Percentiles rank a stretch among this genome's conserved stretches.
These are phyloP conservation scores for Chaetothyriales sp. DNA, from an alignment of 2,329 filamentous ascomycete species.

Conservation along the genomic window DNA sequence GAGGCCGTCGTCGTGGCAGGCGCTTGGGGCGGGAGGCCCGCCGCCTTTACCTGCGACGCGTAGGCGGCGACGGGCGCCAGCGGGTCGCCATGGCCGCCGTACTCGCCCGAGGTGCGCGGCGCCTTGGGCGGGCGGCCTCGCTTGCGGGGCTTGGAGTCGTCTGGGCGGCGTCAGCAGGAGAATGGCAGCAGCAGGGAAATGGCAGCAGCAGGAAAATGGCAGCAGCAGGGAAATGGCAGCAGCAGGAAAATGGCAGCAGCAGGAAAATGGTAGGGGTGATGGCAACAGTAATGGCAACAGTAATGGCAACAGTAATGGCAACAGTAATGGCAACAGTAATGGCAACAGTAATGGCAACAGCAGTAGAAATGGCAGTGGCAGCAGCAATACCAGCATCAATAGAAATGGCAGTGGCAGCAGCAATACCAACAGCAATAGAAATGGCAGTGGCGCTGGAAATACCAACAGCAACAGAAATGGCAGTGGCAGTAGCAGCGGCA, in stretches of 20 bases:
- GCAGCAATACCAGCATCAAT: slow-evolving; percentile 29
- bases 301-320: slow-evolving; percentile 3
- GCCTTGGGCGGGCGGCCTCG: slow-evolving; percentile 38
- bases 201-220: background rate
- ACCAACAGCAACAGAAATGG: slow-evolving; percentile 28
- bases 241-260: no score
- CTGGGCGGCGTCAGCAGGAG: slow-evolving; percentile 36
- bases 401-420: background rate
- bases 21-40: slow-evolving; percentile 5
- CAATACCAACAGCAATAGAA: slow-evolving; percentile 25
- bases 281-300: slow-evolving; percentile 24
- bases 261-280: background rate
- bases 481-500: background rate
- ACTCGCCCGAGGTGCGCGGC: slow-evolving; percentile 25
- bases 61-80: slow-evolving; percentile 24
- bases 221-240: no score
- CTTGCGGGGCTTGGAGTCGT: slow-evolving; percentile 29
- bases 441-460: background rate
- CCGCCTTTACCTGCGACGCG: slow-evolving; percentile 24
- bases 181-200: background rate
- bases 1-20: background rate
- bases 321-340: no score
- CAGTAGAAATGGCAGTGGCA: background rate
- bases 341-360: no score
- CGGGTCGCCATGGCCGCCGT: slow-evolving; percentile 19